Evolutionary conservation across 2,329 filamentous ascomycete species (phyloP), one percentile per base, ranked within the genome.

Genomic region (Fusarium equiseti): DNA sequence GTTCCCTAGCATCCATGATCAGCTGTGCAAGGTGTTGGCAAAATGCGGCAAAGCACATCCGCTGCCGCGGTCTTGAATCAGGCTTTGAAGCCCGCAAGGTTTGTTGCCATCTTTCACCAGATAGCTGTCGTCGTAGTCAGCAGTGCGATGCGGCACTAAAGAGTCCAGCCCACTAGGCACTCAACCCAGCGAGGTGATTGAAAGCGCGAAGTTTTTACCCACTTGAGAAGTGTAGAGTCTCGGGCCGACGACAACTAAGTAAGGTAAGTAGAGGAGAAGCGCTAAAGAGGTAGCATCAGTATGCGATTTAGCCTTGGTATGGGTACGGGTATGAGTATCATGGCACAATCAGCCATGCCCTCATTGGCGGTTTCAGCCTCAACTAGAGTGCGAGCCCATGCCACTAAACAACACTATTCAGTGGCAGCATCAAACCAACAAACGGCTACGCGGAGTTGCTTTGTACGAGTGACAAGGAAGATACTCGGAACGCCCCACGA

Each of bases 351-450:
- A 26, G 27, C 31, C 50, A 61, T 54, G 50, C 38, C 29, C 46
- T 63, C 57, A 57, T 62, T 58, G 54, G 46, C 49, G 57, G 59
- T 67, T 71, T 75, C 63, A 75, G 65, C 62, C 72, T 74, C 72
- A 73, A 66, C 26, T 51, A 51, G 50, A 42, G 9, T 20, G 32
- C 52, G 53, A 46, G 59, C 63, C 59, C 60, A 31, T 61, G 18
- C 29, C 57, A 55, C 55, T 59, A 43, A 53, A 61, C 48, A 59
- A 54, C 60, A 48, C 45, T 59, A 55, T 53, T 51, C 45, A 32
- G 43, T 49, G 40, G 52, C 24, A 56, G 55, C 32, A 52, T 45
- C 50, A 45, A 38, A 22, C 32, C 6, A 44, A 35, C 38, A 43
- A 42, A 51, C 48, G 38, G 20, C 20, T 43, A 32, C 29, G 29